Conservation (phyloP, 2,329 filamentous ascomycete genomes). For the Talaromyces sp. region DNA sequence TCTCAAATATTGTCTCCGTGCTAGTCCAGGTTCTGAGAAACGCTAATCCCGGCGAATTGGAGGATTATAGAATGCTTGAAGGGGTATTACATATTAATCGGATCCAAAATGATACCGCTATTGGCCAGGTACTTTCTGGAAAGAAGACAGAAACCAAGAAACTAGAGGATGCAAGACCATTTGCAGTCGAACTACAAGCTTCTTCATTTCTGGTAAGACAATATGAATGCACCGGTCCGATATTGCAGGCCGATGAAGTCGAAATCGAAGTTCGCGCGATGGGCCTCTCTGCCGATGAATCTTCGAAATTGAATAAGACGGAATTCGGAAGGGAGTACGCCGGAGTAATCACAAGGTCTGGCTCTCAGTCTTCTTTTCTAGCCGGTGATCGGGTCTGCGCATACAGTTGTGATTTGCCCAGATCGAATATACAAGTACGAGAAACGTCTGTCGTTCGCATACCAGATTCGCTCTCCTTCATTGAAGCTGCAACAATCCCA, state of each 20-base stretch:
- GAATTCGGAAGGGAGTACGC: neutral
- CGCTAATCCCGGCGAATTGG: neutral
- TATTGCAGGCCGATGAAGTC: neutral
- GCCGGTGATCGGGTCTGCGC: constrained; percentile 2
- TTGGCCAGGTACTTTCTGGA: neutral
- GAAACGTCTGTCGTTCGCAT: neutral
- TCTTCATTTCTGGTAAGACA: neutral
- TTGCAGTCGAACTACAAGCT: neutral
- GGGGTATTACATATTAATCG: neutral
- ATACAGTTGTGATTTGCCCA: neutral
- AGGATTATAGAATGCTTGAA: neutral
- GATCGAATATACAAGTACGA: neutral
- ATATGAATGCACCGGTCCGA: neutral
- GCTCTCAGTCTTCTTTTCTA: neutral
- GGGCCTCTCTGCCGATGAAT: neutral
- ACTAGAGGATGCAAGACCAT: neutral
- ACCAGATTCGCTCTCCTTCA: constrained; percentile 1
- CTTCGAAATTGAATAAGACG: neutral
- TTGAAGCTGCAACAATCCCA: neutral
- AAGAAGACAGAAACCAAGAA: neutral
- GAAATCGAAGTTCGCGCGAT: neutral
- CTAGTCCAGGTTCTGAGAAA: neutral
- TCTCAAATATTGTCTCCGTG: neutral
- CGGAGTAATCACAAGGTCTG: neutral
- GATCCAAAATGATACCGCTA: neutral